Evolutionary conservation across 164 flowering plant genomes (phyloP).

Genomic region (Paratinospora sagittata): DNA sequence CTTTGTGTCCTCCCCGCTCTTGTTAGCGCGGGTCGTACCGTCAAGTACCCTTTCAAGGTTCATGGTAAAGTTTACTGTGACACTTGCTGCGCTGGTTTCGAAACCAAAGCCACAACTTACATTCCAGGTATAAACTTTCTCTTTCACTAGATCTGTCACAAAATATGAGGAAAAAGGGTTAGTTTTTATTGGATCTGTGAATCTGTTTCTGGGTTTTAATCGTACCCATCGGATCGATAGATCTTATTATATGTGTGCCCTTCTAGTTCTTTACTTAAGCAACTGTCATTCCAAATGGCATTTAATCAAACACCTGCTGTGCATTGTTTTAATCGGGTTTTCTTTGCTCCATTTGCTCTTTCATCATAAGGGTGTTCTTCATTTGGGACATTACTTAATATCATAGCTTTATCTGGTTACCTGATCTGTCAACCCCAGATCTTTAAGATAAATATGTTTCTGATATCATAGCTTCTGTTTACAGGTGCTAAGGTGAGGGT

Average conservation of each 20-base stretch:
- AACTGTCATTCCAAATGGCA: too few relatives aligned
- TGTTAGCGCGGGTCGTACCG: conserved; percentile 29
- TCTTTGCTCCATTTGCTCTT: background rate
- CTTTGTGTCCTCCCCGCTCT: conserved; percentile 43
- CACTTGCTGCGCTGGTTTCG: conserved; percentile 64
- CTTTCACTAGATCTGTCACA: background rate
- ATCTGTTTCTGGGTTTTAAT: too few relatives aligned
- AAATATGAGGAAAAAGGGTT: background rate
- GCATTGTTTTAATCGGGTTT: too few relatives aligned
- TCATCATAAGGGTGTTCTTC: too few relatives aligned
- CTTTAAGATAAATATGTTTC: too few relatives aligned
- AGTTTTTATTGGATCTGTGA: too few relatives aligned
- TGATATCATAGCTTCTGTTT: background rate
- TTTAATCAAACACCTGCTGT: too few relatives aligned
- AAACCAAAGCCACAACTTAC: conserved; percentile 48
- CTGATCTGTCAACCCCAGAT: too few relatives aligned
- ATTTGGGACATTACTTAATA: too few relatives aligned
- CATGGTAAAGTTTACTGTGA: conserved; percentile 64
- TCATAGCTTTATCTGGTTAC: too few relatives aligned
- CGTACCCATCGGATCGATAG: too few relatives aligned
- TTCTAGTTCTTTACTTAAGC: background rate
- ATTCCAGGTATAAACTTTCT: conserved; percentile 30
- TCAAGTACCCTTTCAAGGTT: conserved; percentile 22
- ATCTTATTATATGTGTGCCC: background rate
- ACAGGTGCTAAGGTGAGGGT: conserved; percentile 60